A percentile compares a stretch with the other conserved stretches of the same genome.
These are phyloP conservation scores for Oxyria digyna DNA, from an alignment of 148 eudicot genomes.

Conservation along the genomic window DNA sequence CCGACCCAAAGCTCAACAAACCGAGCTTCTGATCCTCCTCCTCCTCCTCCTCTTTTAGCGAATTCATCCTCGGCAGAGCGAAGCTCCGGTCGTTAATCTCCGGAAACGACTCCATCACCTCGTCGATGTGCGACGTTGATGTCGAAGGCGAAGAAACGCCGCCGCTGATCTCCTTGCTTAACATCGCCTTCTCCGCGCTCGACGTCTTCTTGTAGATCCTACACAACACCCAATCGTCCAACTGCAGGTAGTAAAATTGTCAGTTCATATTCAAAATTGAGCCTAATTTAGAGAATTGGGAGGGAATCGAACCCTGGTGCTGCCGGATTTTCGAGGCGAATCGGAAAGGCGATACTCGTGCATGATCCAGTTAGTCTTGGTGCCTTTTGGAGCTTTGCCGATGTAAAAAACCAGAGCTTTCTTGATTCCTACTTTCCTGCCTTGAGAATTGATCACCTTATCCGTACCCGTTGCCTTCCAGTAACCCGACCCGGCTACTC, in stretches of 20 bases:
- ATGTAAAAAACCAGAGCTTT: slow-evolving; percentile 69
- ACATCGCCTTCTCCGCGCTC: slow-evolving; percentile 20
- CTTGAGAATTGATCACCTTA: slow-evolving; percentile 40
- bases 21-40: slow-evolving; percentile 20
- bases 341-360: slow-evolving; percentile 69
- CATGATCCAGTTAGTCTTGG: slow-evolving; percentile 88
- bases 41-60: not conserved
- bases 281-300: not conserved
- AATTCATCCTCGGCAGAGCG: slow-evolving; percentile 16
- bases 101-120: slow-evolving; percentile 52
- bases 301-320: slow-evolving; percentile 23
- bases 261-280: not conserved
- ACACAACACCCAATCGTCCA: slow-evolving; percentile 79
- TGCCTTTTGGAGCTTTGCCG: slow-evolving; percentile 79
- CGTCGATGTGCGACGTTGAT: slow-evolving; percentile 50
- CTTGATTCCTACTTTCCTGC: slow-evolving; percentile 61
- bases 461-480: slow-evolving; percentile 90
- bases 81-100: slow-evolving; percentile 26
- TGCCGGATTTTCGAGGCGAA: slow-evolving; percentile 16
- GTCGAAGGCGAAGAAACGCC: slow-evolving; percentile 5
- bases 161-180: not conserved
- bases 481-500: slow-evolving; percentile 72
- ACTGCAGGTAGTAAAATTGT: slow-evolving; percentile 16
- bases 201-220: slow-evolving; percentile 66
- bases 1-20: slow-evolving; percentile 30